A percentile compares a stretch with the other conserved stretches of the same genome.
phyloP scores from a whole-genome alignment of 2,329 filamentous ascomycete species.

The Penicillium oxalicum region DNA sequence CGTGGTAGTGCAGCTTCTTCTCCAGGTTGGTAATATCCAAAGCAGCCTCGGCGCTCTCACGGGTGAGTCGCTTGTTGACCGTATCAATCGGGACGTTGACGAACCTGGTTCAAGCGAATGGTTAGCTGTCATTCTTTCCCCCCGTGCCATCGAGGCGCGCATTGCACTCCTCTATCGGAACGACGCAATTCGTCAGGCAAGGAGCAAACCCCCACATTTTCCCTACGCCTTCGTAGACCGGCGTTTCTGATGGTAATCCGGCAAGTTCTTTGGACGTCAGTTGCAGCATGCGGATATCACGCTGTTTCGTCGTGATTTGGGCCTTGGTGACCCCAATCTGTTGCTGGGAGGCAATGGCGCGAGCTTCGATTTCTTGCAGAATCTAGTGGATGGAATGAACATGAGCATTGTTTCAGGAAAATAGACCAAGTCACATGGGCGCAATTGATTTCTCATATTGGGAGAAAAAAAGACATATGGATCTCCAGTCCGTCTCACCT shows the following conservation, averaged over 20 bases:
- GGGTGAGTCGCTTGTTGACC: slow-evolving; percentile 68
- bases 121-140: slow-evolving; percentile 1
- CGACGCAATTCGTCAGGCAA: too few relatives aligned
- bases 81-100: slow-evolving; percentile 67
- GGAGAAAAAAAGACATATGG: background rate
- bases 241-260: slow-evolving; percentile 67
- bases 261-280: slow-evolving; percentile 78
- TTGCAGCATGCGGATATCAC: slow-evolving; percentile 82
- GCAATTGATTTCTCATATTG: too few relatives aligned
- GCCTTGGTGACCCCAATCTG: slow-evolving; percentile 81
- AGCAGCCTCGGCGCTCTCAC: slow-evolving; percentile 68
- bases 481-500: slow-evolving; percentile 52
- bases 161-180: too few relatives aligned
- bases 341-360: slow-evolving; percentile 81
- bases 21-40: slow-evolving; percentile 72
- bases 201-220: slow-evolving; percentile 68
- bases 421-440: too few relatives aligned
- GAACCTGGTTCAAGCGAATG: slow-evolving; percentile 59
- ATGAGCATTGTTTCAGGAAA: slow-evolving; percentile 3
- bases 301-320: slow-evolving; percentile 78
- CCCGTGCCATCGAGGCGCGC: background rate
- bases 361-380: slow-evolving; percentile 87
- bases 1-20: slow-evolving; percentile 86
- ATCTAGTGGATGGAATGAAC: slow-evolving; percentile 51
- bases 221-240: slow-evolving; percentile 88